Conservation (phyloP, 1,284 basidiomycete genomes). For the Neotropicomus parvogracilis region DNA sequence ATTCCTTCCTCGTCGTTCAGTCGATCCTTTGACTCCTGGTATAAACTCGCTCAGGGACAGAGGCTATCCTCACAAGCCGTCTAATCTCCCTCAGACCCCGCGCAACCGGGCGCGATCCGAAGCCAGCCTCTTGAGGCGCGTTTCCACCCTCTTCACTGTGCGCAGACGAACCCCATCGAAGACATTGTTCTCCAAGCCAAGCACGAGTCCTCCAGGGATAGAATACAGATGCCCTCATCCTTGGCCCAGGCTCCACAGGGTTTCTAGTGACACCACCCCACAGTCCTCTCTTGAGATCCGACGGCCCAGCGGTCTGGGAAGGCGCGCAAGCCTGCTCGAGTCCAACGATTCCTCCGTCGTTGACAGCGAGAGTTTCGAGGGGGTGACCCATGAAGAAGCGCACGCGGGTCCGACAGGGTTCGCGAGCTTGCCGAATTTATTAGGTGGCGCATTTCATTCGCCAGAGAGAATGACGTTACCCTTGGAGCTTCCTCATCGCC, state of each 20-base stretch:
- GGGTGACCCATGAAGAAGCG: background rate
- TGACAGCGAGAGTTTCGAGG: conserved; percentile 13
- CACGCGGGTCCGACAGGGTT: conserved; percentile 4
- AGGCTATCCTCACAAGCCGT: conserved; percentile 1
- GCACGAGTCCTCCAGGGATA: conserved; percentile 13
- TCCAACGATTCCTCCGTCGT: conserved; percentile 13
- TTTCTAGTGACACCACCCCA: conserved; percentile 22
- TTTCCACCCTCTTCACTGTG: conserved; percentile 26
- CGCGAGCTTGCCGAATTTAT: conserved; percentile 22
- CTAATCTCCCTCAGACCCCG: conserved; percentile 8
- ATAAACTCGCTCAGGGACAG: conserved; percentile 6
- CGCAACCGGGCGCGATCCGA: conserved; percentile 29
- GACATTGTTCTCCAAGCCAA: conserved; percentile 4
- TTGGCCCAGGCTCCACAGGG: conserved; percentile 17
- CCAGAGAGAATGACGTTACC: conserved; percentile 1
- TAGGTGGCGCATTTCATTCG: conserved; percentile 6
- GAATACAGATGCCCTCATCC: conserved; percentile 18
- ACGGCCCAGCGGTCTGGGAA: conserved; percentile 31
- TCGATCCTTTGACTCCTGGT: conserved; percentile 20
- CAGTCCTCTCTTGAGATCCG: conserved; percentile 33
- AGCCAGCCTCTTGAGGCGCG: conserved; percentile 25
- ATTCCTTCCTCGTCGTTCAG: conserved; percentile 31
- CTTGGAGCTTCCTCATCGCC: background rate
- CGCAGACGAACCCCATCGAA: conserved; percentile 26
- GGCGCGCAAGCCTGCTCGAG: conserved; percentile 30